Evolutionary conservation across 305 asterid genomes (phyloP).

Genomic region (Coffea humblotiana): DNA sequence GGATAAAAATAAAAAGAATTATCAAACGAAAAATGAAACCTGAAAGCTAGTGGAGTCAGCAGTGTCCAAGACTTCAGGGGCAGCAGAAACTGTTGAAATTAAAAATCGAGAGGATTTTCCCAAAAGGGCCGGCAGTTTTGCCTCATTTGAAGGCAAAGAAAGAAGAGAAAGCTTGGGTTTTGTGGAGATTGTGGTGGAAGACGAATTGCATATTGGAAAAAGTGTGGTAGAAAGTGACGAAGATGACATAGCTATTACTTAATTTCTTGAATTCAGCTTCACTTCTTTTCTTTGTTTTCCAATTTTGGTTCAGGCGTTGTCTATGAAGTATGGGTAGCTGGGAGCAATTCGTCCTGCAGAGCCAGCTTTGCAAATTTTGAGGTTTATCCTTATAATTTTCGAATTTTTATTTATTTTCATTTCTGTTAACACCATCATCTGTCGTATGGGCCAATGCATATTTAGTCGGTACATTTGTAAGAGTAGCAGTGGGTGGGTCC

Average conservation of each 20-base stretch:
- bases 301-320: not conserved
- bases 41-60: conserved; percentile 33
- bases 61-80: conserved; percentile 65
- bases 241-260: conserved; percentile 57
- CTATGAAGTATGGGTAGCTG: not conserved
- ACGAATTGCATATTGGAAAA: conserved; percentile 55
- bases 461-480: not conserved
- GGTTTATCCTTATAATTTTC: conserved; percentile 21
- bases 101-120: conserved; percentile 43
- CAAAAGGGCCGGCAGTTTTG: conserved; percentile 32
- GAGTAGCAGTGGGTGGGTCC: not conserved
- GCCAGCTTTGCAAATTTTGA: conserved; percentile 6
- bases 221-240: conserved; percentile 45
- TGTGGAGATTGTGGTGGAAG: conserved; percentile 38
- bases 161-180: conserved; percentile 41
- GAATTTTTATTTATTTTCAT: not conserved
- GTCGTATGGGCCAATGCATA: not conserved
- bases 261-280: not conserved
- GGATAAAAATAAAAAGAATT: not conserved
- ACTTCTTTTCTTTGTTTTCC: not conserved
- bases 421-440: not conserved
- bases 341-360: not conserved
- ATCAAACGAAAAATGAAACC: conserved; percentile 34
- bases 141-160: conserved; percentile 41
- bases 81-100: conserved; percentile 50